Conservation (phyloP, 495 filamentous ascomycete species). For the Bombardia bombarda region DNA sequence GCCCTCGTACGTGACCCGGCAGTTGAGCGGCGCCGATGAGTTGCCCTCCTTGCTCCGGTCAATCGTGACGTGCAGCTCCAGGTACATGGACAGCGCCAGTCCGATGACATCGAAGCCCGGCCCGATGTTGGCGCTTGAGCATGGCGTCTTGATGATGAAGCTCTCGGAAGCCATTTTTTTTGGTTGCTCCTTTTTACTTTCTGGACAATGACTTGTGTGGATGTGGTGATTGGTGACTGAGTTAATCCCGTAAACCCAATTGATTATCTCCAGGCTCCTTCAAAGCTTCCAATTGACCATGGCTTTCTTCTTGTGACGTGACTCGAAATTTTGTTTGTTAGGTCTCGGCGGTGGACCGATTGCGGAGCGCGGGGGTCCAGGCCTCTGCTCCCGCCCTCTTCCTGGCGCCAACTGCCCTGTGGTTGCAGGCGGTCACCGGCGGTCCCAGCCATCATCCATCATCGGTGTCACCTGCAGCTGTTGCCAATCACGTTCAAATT, state of each 20-base stretch:
- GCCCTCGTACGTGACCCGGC: conserved; percentile 82
- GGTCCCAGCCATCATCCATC: no score
- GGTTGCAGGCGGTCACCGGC: no score
- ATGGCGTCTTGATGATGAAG: conserved; percentile 62
- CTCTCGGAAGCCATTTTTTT: conserved; percentile 30
- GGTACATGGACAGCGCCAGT: conserved; percentile 81
- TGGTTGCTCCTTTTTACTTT: not conserved
- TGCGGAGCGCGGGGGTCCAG: conserved; percentile 10
- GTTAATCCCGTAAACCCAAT: not conserved
- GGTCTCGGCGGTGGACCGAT: conserved; percentile 5
- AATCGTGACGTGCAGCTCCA: conserved; percentile 73
- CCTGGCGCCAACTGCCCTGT: no score
- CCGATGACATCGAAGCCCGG: conserved; percentile 98
- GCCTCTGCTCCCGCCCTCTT: no score
- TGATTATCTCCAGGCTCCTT: not conserved
- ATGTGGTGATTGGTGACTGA: not conserved
- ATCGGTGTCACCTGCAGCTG: no score
- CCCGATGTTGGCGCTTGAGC: conserved; percentile 91
- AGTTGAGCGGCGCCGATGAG: conserved; percentile 69
- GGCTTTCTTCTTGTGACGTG: not conserved
- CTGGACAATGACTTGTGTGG: not conserved
- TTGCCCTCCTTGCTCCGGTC: conserved; percentile 39
- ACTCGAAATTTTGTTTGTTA: conserved; percentile 4
- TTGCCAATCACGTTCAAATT: no score
- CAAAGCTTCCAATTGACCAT: not conserved